A percentile compares a stretch with the other conserved stretches of the same genome.
These are phyloP conservation scores for Russula ochroleuca DNA, from an alignment of 768 basidiomycete species.

Conservation along the genomic window DNA sequence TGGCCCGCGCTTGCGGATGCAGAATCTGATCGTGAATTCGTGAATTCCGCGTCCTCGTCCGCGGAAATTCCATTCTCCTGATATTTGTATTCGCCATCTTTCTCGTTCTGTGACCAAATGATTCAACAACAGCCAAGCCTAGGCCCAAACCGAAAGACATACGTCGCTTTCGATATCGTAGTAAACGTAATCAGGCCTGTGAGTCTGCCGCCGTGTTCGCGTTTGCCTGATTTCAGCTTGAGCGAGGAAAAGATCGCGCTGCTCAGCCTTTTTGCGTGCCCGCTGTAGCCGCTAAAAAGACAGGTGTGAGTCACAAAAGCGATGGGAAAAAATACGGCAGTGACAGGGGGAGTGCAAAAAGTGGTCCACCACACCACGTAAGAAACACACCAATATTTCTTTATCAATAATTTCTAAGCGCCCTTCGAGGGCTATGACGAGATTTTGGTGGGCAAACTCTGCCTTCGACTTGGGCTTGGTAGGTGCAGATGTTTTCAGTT, in stretches of 20 bases:
- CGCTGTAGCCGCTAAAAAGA: slow-evolving; percentile 61
- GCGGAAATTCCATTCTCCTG: slow-evolving; percentile 47
- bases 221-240: slow-evolving; percentile 78
- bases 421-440: slow-evolving; percentile 59
- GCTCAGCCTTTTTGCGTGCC: slow-evolving; percentile 64
- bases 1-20: slow-evolving; percentile 20
- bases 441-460: slow-evolving; percentile 55
- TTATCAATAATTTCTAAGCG: slow-evolving; percentile 63
- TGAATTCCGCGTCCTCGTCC: slow-evolving; percentile 36
- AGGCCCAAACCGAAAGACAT: slow-evolving; percentile 34
- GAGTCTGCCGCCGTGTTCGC: slow-evolving; percentile 67
- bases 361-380: background rate
- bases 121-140: slow-evolving; percentile 31
- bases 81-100: slow-evolving; percentile 56
- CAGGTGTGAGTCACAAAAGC: slow-evolving; percentile 24
- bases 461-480: slow-evolving; percentile 47
- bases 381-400: slow-evolving; percentile 62
- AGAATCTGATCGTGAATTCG: slow-evolving; percentile 30
- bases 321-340: slow-evolving; percentile 1
- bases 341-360: slow-evolving; percentile 12
- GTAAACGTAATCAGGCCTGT: slow-evolving; percentile 79
- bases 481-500: slow-evolving; percentile 51
- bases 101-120: slow-evolving; percentile 47
- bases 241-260: slow-evolving; percentile 57
- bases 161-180: slow-evolving; percentile 61